These are phyloP conservation scores for Brassica juncea DNA, from an alignment of 345 rosid genomes.

Conservation along the genomic window DNA sequence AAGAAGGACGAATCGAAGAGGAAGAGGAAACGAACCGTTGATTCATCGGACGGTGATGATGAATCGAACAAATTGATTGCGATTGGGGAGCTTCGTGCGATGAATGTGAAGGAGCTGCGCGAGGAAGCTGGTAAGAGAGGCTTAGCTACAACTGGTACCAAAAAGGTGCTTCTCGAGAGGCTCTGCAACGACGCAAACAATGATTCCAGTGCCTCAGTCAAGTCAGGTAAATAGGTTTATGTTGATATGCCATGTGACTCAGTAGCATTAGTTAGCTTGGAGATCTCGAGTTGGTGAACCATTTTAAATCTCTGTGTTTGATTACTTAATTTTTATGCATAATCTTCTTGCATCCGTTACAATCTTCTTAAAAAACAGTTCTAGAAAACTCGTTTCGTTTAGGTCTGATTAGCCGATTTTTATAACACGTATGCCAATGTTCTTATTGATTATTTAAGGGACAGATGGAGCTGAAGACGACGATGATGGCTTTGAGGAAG, in stretches of 20 bases:
- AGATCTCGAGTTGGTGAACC: too few species aligned
- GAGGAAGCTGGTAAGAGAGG: conserved; percentile 63
- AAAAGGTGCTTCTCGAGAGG: conserved; percentile 65
- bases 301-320: too few species aligned
- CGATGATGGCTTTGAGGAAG: conserved; percentile 15
- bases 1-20: conserved; percentile 26
- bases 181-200: conserved; percentile 48
- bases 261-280: not conserved
- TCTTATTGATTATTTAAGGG: not conserved
- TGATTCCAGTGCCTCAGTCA: conserved; percentile 1
- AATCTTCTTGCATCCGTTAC: too few species aligned
- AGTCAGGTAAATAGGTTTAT: not conserved
- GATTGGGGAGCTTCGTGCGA: conserved; percentile 50
- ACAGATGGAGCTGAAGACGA: conserved; percentile 41
- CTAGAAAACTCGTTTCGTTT: not conserved
- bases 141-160: conserved; percentile 59
- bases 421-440: not conserved
- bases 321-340: too few species aligned
- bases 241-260: not conserved
- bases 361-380: not conserved
- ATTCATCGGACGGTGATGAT: conserved; percentile 29
- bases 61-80: conserved; percentile 51
- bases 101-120: conserved; percentile 72
- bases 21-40: conserved; percentile 54
- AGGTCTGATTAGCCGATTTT: not conserved